Percentiles rank a stretch among this genome's conserved stretches.
These are phyloP conservation scores for Verticillium longisporum DNA, from an alignment of 2,329 filamentous ascomycete species.

Conservation along the genomic window DNA sequence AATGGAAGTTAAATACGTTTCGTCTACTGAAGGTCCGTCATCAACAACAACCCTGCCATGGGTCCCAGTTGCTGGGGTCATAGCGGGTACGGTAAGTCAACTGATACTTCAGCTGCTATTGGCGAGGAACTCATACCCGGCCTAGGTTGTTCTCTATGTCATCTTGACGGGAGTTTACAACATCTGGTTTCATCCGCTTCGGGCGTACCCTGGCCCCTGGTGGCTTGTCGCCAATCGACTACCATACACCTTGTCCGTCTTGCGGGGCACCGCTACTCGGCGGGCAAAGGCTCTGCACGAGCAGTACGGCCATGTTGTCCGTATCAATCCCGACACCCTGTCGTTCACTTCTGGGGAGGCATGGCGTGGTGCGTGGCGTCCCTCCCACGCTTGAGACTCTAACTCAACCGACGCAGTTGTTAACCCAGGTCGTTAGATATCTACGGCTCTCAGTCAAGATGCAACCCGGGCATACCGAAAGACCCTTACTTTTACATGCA, in stretches of 20 bases:
- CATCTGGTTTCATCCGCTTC: conserved; percentile 22
- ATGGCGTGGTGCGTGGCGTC: conserved; percentile 15
- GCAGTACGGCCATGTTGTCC: conserved; percentile 36
- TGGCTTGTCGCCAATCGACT: neutral
- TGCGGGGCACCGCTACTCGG: conserved; percentile 14
- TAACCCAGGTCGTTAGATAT: neutral
- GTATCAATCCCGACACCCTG: conserved; percentile 38
- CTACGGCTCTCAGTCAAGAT: neutral
- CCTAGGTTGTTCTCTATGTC: neutral
- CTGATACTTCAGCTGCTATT: neutral
- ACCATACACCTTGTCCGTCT: neutral
- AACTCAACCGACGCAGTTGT: neutral
- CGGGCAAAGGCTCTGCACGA: conserved; percentile 25
- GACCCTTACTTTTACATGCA: neutral
- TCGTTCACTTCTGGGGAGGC: conserved; percentile 28
- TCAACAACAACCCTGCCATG: neutral
- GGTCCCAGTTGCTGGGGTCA: neutral
- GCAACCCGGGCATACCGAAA: neutral
- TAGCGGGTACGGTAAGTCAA: neutral
- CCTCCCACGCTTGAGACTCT: neutral
- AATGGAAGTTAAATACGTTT: neutral
- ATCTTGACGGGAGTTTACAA: conserved; percentile 14
- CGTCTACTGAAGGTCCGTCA: neutral
- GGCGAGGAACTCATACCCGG: neutral
- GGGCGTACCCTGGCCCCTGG: conserved; percentile 19